These are phyloP conservation scores for Dissophora ornata DNA, from an alignment of 192 early-diverging fungal species.

Conservation along the genomic window DNA sequence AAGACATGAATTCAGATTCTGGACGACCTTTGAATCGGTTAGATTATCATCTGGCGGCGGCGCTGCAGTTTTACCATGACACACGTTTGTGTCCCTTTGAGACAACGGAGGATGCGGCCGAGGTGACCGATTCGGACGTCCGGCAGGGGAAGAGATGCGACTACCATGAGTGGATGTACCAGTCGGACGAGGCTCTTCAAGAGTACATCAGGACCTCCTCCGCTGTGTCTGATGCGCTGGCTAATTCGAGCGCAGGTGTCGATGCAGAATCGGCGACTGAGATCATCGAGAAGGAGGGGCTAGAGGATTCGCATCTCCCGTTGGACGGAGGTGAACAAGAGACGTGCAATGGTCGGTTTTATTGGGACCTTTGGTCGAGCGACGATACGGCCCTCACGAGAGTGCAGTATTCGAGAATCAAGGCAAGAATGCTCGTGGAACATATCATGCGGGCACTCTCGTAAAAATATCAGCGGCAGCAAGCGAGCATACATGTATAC, in stretches of 20 bases:
- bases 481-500: no score
- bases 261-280: background rate
- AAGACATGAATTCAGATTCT: constrained; percentile 18
- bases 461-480: no score
- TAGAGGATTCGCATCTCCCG: background rate
- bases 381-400: constrained; percentile 19
- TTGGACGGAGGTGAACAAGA: background rate
- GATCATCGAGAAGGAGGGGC: background rate
- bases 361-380: constrained; percentile 41
- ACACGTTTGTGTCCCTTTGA: constrained; percentile 27
- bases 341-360: constrained; percentile 33
- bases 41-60: constrained; percentile 37
- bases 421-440: constrained; percentile 23
- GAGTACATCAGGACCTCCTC: background rate
- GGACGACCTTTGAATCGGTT: constrained; percentile 3
- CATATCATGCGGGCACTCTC: constrained; percentile 27
- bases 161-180: constrained; percentile 39
- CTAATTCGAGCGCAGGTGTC: background rate
- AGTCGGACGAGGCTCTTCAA: constrained; percentile 12
- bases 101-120: no score
- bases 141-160: constrained; percentile 1
- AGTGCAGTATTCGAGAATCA: constrained; percentile 13
- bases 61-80: constrained; percentile 39
- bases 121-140: background rate
- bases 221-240: background rate